These are phyloP conservation scores for Coemansia sp. DNA, from an alignment of 192 early-diverging fungal genomes.

Conservation along the genomic window DNA sequence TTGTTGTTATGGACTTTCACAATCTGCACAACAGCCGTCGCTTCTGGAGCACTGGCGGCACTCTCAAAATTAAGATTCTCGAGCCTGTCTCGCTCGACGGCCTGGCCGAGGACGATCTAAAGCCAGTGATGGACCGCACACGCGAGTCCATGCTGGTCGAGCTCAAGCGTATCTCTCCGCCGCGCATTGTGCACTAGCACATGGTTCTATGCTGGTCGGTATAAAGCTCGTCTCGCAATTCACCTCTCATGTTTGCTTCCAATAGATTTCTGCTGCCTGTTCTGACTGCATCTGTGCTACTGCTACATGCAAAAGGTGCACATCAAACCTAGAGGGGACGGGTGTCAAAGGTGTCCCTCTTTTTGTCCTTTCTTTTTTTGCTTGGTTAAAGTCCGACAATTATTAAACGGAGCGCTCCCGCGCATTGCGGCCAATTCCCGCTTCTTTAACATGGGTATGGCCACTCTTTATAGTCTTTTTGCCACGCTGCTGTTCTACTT, in stretches of 20 bases:
- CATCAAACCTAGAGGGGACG: not conserved
- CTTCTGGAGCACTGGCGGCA: slow-evolving; percentile 41
- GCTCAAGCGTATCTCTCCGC: slow-evolving; percentile 40
- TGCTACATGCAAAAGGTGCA: not conserved
- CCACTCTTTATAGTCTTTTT: slow-evolving; percentile 9
- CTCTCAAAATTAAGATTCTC: slow-evolving; percentile 46
- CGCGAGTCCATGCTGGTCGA: slow-evolving; percentile 49
- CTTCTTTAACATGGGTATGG: slow-evolving; percentile 17
- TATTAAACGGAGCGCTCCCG: not conserved
- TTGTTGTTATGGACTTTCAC: slow-evolving; percentile 73
- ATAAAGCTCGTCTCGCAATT: not conserved
- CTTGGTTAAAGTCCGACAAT: not conserved
- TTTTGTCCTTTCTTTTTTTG: not conserved
- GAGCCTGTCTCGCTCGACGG: slow-evolving; percentile 43
- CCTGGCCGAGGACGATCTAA: slow-evolving; percentile 46
- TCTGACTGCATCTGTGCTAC: not conserved
- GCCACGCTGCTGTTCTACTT: slow-evolving; percentile 29
- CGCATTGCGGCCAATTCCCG: not conserved
- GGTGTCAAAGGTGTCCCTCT: not conserved
- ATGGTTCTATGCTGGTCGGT: not conserved
- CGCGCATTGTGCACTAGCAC: slow-evolving; percentile 19
- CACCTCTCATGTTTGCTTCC: not conserved
- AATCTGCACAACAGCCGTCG: slow-evolving; percentile 45
- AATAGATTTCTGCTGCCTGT: not conserved
- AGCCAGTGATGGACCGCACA: slow-evolving; percentile 38